Evolutionary conservation across 1,284 basidiomycete genomes (phyloP).

Genomic region (Microbotryomycetes sp.): DNA sequence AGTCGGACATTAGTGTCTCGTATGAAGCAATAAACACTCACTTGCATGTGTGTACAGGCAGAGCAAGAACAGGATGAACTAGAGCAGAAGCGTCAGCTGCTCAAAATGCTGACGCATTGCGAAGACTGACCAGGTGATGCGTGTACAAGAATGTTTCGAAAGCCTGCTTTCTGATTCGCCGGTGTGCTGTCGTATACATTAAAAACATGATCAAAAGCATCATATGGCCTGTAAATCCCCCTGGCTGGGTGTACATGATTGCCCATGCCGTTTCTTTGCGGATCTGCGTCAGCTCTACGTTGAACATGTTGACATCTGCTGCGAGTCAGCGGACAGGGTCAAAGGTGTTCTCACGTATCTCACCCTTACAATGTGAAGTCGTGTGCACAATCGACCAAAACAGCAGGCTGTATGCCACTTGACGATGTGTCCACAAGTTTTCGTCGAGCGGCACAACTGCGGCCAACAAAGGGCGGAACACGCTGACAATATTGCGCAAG

Average conservation of each 20-base stretch:
- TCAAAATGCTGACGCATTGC: not conserved
- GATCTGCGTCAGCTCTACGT: constrained; percentile 56
- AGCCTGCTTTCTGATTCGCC: constrained; percentile 71
- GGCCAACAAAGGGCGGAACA: constrained; percentile 56
- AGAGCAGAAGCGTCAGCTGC: not conserved
- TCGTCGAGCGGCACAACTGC: constrained; percentile 81
- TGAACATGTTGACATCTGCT: constrained; percentile 72
- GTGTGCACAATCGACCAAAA: constrained; percentile 67
- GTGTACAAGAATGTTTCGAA: constrained; percentile 93
- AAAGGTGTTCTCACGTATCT: constrained; percentile 11
- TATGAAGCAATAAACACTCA: not conserved
- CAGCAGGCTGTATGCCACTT: constrained; percentile 81
- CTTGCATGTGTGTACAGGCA: constrained; percentile 79
- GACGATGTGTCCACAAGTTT: constrained; percentile 79
- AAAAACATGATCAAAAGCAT: constrained; percentile 64
- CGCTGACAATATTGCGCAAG: constrained; percentile 71
- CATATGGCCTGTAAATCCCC: constrained; percentile 79
- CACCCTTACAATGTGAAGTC: constrained; percentile 58
- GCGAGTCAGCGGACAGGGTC: not conserved
- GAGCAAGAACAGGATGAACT: constrained; percentile 19
- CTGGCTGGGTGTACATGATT: constrained; percentile 73
- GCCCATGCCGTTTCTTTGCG: constrained; percentile 63
- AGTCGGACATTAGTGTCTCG: not conserved
- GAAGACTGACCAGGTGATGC: constrained; percentile 63
- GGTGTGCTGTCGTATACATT: constrained; percentile 57